These are phyloP conservation scores for Aspergillus sp. DNA, from an alignment of 2,329 filamentous ascomycete species.

Conservation along the genomic window DNA sequence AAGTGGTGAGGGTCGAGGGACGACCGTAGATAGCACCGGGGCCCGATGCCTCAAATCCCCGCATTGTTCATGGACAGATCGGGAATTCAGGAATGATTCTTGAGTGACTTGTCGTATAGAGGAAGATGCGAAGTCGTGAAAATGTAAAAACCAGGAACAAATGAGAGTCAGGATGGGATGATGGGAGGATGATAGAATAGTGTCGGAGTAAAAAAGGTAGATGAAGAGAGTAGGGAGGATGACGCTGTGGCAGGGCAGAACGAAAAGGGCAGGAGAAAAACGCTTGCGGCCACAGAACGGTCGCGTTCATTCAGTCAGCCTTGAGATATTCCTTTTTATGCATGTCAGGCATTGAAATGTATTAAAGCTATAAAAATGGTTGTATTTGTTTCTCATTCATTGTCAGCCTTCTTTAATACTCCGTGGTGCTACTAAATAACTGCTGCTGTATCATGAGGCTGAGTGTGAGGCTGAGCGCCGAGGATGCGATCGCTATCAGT, in stretches of 20 bases:
- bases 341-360: not conserved
- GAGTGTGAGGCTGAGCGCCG: not conserved
- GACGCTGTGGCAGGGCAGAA: slow-evolving; percentile 2
- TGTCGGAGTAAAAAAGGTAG: slow-evolving; percentile 7
- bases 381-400: no score
- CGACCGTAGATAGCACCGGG: slow-evolving; percentile 28
- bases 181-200: slow-evolving; percentile 1
- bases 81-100: not conserved
- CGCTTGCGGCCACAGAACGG: slow-evolving; percentile 16
- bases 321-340: not conserved
- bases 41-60: slow-evolving; percentile 34
- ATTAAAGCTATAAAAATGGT: no score
- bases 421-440: no score
- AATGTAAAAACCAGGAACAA: not conserved
- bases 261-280: slow-evolving; percentile 15
- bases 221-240: slow-evolving; percentile 4
- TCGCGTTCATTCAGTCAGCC: not conserved
- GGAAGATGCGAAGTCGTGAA: not conserved
- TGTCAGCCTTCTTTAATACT: no score
- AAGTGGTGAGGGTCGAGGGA: slow-evolving; percentile 28
- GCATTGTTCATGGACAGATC: slow-evolving; percentile 33
- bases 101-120: not conserved
- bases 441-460: not conserved
- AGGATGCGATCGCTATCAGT: not conserved
- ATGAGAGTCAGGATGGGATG: slow-evolving; percentile 1